Conservation (phyloP, 2,329 filamentous ascomycete species). For the Anthostomella pinea region DNA sequence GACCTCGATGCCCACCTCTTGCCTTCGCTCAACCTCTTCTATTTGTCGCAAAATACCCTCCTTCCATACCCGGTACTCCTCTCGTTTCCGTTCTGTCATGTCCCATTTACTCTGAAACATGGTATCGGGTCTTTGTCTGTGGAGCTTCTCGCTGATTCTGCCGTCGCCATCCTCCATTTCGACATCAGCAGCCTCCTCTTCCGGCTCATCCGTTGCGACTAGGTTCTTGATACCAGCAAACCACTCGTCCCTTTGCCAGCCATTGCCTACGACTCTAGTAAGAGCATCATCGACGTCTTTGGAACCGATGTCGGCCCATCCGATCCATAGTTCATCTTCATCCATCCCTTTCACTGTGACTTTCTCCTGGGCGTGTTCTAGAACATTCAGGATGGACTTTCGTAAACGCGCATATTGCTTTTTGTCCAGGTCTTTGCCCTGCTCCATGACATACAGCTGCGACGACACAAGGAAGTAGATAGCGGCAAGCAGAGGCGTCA, state of each 20-base stretch:
- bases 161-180: slow-evolving; percentile 35
- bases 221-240: slow-evolving; percentile 58
- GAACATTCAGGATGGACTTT: slow-evolving; percentile 44
- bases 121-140: slow-evolving; percentile 54
- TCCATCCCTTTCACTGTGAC: slow-evolving; percentile 36
- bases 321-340: slow-evolving; percentile 51
- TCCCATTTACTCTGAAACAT: slow-evolving; percentile 76
- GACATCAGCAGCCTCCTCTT: slow-evolving; percentile 27
- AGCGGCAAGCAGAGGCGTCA: slow-evolving; percentile 56
- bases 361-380: slow-evolving; percentile 40
- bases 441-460: slow-evolving; percentile 42
- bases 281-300: slow-evolving; percentile 63
- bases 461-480: slow-evolving; percentile 59
- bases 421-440: slow-evolving; percentile 37
- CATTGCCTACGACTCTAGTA: slow-evolving; percentile 51
- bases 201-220: slow-evolving; percentile 29
- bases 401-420: slow-evolving; percentile 45
- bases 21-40: slow-evolving; percentile 40
- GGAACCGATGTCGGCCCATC: slow-evolving; percentile 47
- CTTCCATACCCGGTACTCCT: slow-evolving; percentile 65
- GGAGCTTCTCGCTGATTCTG: slow-evolving; percentile 34
- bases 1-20: slow-evolving; percentile 15
- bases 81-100: slow-evolving; percentile 59
- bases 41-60: slow-evolving; percentile 56
- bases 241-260: slow-evolving; percentile 64